These are phyloP conservation scores for Xylaria longipes DNA, from an alignment of 495 filamentous ascomycete genomes.

Conservation along the genomic window DNA sequence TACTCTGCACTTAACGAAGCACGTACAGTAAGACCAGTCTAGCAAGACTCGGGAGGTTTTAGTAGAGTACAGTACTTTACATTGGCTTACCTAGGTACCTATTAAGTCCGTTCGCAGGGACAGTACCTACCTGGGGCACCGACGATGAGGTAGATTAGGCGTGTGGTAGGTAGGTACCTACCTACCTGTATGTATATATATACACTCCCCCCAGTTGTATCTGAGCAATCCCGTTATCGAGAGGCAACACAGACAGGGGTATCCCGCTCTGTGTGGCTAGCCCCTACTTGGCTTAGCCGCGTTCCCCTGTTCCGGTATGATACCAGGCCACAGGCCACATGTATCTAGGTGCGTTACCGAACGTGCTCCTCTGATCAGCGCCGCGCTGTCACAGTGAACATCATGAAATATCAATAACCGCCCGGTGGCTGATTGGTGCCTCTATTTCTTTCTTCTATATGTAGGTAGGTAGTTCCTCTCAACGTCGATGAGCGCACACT, in stretches of 20 bases:
- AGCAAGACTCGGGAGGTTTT: neutral
- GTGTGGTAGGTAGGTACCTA: neutral
- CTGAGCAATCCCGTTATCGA: neutral
- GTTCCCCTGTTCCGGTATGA: too few species aligned
- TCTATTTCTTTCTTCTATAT: neutral
- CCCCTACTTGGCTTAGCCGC: neutral
- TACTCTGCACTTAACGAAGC: conserved; percentile 16
- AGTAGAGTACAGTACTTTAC: neutral
- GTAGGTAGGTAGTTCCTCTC: neutral
- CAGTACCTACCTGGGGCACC: too few species aligned
- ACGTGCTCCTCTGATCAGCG: neutral
- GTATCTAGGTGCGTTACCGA: neutral
- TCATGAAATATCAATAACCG: neutral
- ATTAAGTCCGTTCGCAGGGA: conserved; percentile 1
- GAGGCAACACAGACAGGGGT: conserved; percentile 1
- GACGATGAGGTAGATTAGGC: neutral
- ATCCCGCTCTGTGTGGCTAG: conserved; percentile 12
- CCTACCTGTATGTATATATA: too few species aligned
- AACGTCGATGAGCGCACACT: neutral
- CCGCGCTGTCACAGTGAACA: neutral
- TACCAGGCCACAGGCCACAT: too few species aligned
- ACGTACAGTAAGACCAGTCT: conserved; percentile 2
- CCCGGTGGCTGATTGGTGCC: neutral
- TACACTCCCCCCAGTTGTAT: neutral
- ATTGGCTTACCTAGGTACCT: too few species aligned